phyloP scores from a whole-genome alignment of 768 basidiomycete species.

The Termitomyces sp. region DNA sequence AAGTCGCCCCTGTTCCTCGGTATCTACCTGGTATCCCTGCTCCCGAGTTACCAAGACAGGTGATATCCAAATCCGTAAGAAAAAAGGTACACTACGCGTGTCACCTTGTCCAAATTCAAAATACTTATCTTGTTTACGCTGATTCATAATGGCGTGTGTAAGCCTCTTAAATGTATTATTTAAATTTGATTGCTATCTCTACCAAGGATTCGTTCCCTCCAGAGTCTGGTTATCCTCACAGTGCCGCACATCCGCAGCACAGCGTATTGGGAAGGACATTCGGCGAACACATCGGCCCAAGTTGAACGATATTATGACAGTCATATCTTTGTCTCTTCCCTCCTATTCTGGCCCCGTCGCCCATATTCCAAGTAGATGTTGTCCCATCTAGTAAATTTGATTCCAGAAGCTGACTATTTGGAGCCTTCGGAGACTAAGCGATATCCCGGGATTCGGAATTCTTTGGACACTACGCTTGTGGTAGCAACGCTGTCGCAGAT shows the following conservation, averaged over 20 bases:
- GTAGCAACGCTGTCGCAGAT: not conserved
- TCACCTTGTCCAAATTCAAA: not conserved
- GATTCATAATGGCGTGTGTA: not conserved
- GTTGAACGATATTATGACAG: not conserved
- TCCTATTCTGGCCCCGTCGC: not conserved
- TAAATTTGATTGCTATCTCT: not conserved
- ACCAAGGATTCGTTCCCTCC: not conserved
- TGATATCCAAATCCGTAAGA: not conserved
- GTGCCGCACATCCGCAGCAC: not conserved
- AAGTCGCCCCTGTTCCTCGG: slow-evolving; percentile 2
- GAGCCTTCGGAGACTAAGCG: not conserved
- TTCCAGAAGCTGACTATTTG: not conserved
- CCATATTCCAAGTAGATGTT: not conserved
- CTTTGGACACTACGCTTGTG: not conserved
- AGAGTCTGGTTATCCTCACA: not conserved
- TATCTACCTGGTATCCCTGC: slow-evolving; percentile 10
- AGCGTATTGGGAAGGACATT: not conserved
- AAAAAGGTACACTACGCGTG: not conserved
- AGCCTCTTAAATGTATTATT: not conserved
- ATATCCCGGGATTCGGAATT: not conserved
- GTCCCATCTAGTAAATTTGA: not conserved
- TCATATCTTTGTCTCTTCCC: not conserved
- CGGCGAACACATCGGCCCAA: not conserved
- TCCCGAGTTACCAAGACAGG: not conserved
- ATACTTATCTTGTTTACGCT: not conserved